These are phyloP conservation scores for Trichosporon asahii DNA, from an alignment of 1,284 basidiomycete species.

Conservation along the genomic window DNA sequence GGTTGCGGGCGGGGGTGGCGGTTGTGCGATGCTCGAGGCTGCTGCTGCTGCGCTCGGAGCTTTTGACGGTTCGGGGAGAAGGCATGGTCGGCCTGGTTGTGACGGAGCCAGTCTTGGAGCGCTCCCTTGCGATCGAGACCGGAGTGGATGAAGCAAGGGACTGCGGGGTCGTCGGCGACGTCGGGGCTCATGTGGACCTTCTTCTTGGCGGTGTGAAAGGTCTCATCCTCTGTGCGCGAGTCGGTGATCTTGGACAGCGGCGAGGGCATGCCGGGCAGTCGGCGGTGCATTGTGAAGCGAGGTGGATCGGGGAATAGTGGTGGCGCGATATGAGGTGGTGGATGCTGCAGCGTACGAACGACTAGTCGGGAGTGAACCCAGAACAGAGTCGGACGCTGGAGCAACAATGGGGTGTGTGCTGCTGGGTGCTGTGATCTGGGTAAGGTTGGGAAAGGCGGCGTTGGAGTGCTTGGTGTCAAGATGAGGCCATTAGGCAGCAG, in stretches of 20 bases:
- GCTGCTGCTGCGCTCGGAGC: neutral
- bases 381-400: neutral
- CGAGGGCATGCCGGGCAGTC: slow-evolving; percentile 3
- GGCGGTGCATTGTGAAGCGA: neutral
- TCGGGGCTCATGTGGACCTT: slow-evolving; percentile 24
- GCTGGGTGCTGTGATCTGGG: neutral
- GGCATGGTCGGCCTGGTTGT: slow-evolving; percentile 20
- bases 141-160: slow-evolving; percentile 54
- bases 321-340: neutral
- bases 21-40: neutral
- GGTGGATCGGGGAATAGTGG: neutral
- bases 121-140: slow-evolving; percentile 51
- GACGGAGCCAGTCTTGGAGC: slow-evolving; percentile 45
- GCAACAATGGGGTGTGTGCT: neutral
- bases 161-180: slow-evolving; percentile 16
- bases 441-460: neutral
- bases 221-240: neutral
- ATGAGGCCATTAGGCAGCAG: neutral
- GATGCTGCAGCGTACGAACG: neutral
- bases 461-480: neutral
- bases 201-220: slow-evolving; percentile 6
- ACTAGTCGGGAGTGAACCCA: neutral
- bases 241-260: slow-evolving; percentile 11
- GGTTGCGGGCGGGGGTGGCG: slow-evolving; percentile 12
- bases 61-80: slow-evolving; percentile 13